Evolutionary conservation across 208 protist species (phyloP).

Genomic region (Wallacemonas rigidus): DNA sequence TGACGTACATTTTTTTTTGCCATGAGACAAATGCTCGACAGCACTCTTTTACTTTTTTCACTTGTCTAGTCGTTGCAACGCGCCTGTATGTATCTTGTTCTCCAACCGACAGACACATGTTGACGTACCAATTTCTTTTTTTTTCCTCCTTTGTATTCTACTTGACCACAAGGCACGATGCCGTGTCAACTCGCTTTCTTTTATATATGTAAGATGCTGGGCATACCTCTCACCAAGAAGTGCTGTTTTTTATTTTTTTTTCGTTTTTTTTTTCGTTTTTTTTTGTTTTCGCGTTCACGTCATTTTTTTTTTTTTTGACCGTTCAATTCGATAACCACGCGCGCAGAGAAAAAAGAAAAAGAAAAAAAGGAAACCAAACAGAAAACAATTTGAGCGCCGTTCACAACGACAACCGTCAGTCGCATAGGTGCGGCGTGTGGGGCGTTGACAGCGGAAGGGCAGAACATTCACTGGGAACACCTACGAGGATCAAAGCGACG

Average conservation of each 20-base stretch:
- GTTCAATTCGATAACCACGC: neutral
- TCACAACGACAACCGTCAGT: too few relatives aligned
- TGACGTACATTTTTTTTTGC: slow-evolving; percentile 10
- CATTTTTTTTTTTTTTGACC: neutral
- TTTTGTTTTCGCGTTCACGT: slow-evolving; percentile 10
- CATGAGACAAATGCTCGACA: neutral
- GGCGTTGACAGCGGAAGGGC: too few relatives aligned
- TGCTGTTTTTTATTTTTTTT: slow-evolving; percentile 5
- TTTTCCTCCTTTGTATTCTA: too few relatives aligned
- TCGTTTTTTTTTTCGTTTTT: slow-evolving; percentile 12
- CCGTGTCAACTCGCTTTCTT: too few relatives aligned
- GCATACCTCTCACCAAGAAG: too few relatives aligned
- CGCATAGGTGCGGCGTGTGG: too few relatives aligned
- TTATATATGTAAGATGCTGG: too few relatives aligned
- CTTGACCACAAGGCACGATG: too few relatives aligned
- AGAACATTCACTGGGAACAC: too few relatives aligned
- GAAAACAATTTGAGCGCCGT: neutral
- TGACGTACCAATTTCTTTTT: neutral
- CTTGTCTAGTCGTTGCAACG: neutral
- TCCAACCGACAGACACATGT: neutral
- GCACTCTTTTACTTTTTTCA: neutral
- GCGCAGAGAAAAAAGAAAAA: neutral
- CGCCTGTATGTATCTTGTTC: neutral
- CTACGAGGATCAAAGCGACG: too few relatives aligned
- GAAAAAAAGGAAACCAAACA: neutral